Base-by-base conservation (phyloP, 306 rosid species). In the Sicyos baderoa region DNA sequence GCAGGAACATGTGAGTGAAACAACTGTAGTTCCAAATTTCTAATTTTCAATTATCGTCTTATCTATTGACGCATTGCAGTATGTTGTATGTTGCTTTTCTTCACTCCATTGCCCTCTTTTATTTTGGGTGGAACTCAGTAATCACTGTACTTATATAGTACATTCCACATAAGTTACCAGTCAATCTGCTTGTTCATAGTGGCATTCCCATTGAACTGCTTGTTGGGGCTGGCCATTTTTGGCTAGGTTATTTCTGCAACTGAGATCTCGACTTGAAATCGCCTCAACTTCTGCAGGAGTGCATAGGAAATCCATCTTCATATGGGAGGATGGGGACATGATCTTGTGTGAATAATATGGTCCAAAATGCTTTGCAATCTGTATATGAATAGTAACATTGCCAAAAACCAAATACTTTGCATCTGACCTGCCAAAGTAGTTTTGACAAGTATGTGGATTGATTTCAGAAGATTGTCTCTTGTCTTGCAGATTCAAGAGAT, bases 401-500 rank as follows among this genome's bases (percentile, higher is more conserved):
- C 18, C 25, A 57, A 27, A 0, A 25, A 22, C 45, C 27, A 25
- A 12, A 57, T 14, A 27, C 64, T 27, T 18, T 58, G 17, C 37
- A 58, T 58, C 52, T 63, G 47, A 63, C 42, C 17, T 58, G 17
- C 64, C 14, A 16, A 22, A n/a, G 44, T 55, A 29, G 47, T 66
- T 16, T 71, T 72, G 62, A 47, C 16, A 29, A 23, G 61, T 74
- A 16, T 23, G 54, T 54, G 56, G 55, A 49, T 21, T 78, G 75
- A 77, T 72, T 68, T 74, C 16, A 42, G 52, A 80, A 68, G 70
- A 69, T 52, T 14, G 64, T 73, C 52, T 37, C 72, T 68, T 74
- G 74, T 78, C 45, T 66, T 78, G 80, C 91, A 89, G 98, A 85
- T 93, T 80, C 97, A 93, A 76, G 98, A 89, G 90, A 93, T 93